Conservation (phyloP, 2,329 filamentous ascomycete species). For the Helicocarpus griseus region DNA sequence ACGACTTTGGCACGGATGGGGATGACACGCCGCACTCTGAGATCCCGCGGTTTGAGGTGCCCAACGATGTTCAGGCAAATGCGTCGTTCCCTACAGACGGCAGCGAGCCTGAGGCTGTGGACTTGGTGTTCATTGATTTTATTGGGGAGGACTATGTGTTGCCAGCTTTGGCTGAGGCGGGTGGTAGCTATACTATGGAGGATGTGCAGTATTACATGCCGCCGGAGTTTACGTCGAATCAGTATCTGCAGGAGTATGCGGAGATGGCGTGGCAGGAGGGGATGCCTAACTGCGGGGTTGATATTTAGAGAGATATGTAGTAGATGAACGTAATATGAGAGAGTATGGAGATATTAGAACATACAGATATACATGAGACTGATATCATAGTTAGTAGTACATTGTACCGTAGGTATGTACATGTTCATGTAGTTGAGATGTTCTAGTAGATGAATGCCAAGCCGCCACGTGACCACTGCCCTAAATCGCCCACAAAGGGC, state of each 20-base stretch:
- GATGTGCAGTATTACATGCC: conserved; percentile 24
- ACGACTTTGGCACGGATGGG: conserved; percentile 26
- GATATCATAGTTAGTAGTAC: too few relatives aligned
- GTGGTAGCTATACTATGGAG: conserved; percentile 19
- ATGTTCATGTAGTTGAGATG: background rate
- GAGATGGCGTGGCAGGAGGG: conserved; percentile 16
- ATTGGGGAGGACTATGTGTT: conserved; percentile 15
- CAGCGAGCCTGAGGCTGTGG: conserved; percentile 14
- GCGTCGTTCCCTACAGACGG: conserved; percentile 18
- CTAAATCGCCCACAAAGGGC: conserved; percentile 28
- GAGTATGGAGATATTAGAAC: background rate
- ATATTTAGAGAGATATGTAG: background rate
- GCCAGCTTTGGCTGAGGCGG: conserved; percentile 16
- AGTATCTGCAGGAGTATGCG: conserved; percentile 25
- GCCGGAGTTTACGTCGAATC: conserved; percentile 20
- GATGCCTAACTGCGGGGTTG: conserved; percentile 9
- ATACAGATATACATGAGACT: too few relatives aligned
- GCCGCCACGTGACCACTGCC: conserved; percentile 18
- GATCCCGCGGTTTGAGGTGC: conserved; percentile 16
- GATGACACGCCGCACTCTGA: conserved; percentile 24
- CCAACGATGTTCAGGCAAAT: conserved; percentile 25
- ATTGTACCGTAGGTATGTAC: background rate
- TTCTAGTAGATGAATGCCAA: background rate
- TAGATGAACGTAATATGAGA: too few relatives aligned
- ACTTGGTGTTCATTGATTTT: conserved; percentile 18